Evolutionary conservation across 2,329 filamentous ascomycete genomes (phyloP).

Genomic region (Colletotrichum acutatum): DNA sequence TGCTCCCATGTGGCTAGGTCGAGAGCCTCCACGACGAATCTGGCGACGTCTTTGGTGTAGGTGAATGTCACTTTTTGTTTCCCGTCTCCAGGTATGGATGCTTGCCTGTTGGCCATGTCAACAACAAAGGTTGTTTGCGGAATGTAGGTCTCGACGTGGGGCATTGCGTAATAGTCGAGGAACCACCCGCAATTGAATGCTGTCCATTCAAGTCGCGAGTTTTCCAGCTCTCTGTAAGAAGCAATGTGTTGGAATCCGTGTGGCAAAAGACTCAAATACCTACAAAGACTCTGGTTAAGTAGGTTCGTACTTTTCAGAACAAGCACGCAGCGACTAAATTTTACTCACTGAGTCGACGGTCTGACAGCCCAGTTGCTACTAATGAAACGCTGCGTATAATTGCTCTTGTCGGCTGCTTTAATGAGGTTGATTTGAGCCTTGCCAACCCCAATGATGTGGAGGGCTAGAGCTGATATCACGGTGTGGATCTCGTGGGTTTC

Average conservation of each 20-base stretch:
- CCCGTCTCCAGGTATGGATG: conserved; percentile 18
- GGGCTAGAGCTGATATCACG: neutral
- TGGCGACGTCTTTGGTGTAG: conserved; percentile 20
- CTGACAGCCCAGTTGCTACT: no score
- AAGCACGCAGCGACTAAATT: no score
- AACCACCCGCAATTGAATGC: conserved; percentile 40
- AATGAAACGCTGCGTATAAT: no score
- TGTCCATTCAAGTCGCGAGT: conserved; percentile 19
- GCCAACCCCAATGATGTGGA: no score
- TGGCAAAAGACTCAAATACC: no score
- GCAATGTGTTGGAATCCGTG: no score
- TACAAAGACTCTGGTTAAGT: no score
- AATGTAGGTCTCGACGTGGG: conserved; percentile 35
- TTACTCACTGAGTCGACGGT: no score
- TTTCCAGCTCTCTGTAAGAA: neutral
- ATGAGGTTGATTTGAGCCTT: no score
- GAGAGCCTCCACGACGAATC: conserved; percentile 50
- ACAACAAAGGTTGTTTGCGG: neutral
- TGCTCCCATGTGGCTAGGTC: conserved; percentile 52
- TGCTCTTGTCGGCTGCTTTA: no score
- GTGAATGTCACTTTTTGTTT: conserved; percentile 17
- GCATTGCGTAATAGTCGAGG: conserved; percentile 43
- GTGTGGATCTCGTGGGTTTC: conserved; percentile 52
- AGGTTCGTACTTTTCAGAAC: no score
- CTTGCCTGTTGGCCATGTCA: neutral